Evolutionary conservation across 352 stramenopile genomes (phyloP).

Genomic region (Pythium brassicae): DNA sequence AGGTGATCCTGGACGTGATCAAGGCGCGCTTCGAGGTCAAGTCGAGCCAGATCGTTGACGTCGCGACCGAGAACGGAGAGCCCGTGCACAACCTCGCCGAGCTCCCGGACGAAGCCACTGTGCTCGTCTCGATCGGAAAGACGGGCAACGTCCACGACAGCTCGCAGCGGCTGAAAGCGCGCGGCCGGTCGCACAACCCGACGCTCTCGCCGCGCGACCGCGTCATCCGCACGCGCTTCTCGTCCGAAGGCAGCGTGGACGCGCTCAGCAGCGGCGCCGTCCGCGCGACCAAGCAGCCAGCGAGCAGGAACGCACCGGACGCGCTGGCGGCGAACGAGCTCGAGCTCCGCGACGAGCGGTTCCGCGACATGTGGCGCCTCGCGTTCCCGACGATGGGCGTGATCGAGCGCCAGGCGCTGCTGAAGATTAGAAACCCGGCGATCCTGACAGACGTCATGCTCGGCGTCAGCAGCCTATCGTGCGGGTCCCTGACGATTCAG

Average conservation of each 20-base stretch:
- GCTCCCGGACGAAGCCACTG: conserved; percentile 55
- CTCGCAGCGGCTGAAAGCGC: conserved; percentile 18
- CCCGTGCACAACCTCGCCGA: conserved; percentile 46
- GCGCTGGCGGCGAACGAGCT: conserved; percentile 48
- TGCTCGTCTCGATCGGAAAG: conserved; percentile 77
- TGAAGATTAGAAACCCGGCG: conserved; percentile 55
- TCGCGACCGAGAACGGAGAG: conserved; percentile 66
- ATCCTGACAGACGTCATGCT: conserved; percentile 79
- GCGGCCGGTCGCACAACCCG: conserved; percentile 11
- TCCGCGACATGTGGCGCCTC: conserved; percentile 68
- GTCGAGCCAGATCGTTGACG: conserved; percentile 73
- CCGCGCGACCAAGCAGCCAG: conserved; percentile 13
- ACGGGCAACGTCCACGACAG: conserved; percentile 71
- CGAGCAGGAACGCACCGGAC: conserved; percentile 21
- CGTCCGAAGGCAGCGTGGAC: conserved; percentile 46
- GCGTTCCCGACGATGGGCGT: conserved; percentile 72
- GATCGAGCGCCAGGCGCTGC: conserved; percentile 53
- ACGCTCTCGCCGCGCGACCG: conserved; percentile 28
- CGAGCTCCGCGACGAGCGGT: conserved; percentile 36
- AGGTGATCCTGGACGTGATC: conserved; percentile 69
- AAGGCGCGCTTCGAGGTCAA: conserved; percentile 78
- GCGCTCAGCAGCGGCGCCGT: conserved; percentile 24
- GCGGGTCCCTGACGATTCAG: conserved; percentile 45
- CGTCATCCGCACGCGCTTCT: conserved; percentile 46
- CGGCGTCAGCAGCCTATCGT: conserved; percentile 73